Base-by-base conservation (phyloP, 306 rosid genomes). In the Prunus kanzakura region DNA sequence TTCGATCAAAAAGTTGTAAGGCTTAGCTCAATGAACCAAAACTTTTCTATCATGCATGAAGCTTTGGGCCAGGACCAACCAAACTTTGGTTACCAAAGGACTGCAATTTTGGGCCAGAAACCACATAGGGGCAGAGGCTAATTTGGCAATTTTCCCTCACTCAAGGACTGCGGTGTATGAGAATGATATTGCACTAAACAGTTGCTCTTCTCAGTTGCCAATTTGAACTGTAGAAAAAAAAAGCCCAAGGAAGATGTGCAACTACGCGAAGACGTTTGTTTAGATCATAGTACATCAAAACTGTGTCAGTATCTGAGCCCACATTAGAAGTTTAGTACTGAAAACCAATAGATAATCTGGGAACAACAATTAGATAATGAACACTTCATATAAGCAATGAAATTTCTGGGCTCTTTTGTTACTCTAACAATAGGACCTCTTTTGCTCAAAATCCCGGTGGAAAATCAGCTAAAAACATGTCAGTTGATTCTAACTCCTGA, bases 401-500 rank as follows among this genome's bases (percentile, higher is more conserved):
- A 81, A 66, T 62, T 69, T 18, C 77, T 3, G 1, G 43, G 43
- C 13, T 46, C 70, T 16, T 50, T 29, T 52, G 35, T 63, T 73
- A 12, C 63, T 35, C 69, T 38, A 16, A 41, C 76, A 58, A 13
- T 27, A 61, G 4, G 58, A 27, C 35, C 68, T 62, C 65, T 22
- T 16, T 6, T 9, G 57, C 83, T 32, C 25, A 67, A 32, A 61
- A 63, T 73, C 81, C 71, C 61, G 54, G 61, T 27, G 75, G 74
- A 62, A 79, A 73, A 86, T 76, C 86, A 82, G 78, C 74, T 75
- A 67, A 69, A 69, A 76, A 80, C 69, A 82, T 75, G 90, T 82
- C 84, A 86, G 86, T 81, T 64, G 69, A 78, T 82, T 63, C 86
- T 87, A 87, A 73, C 78, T 84, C 85, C 90, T 81, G 75, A 63